These are phyloP conservation scores for Aspergillus sp. DNA, from an alignment of 2,329 filamentous ascomycete genomes.

Conservation along the genomic window DNA sequence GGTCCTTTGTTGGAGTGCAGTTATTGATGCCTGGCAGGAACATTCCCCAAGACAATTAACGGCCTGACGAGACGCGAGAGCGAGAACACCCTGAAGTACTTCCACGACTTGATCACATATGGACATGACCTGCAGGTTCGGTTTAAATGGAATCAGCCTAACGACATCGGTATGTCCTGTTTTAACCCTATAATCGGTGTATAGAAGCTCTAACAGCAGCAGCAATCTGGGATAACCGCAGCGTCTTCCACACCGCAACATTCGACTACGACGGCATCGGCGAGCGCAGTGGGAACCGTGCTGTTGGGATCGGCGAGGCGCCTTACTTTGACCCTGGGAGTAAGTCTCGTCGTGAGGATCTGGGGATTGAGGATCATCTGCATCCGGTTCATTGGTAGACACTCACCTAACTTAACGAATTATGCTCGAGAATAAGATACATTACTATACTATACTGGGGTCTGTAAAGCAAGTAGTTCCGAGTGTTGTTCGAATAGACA, in stretches of 20 bases:
- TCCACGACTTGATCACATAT: conserved; percentile 44
- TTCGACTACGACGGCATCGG: conserved; percentile 41
- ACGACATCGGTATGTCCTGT: conserved; percentile 43
- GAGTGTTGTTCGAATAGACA: no score
- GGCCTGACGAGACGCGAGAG: conserved; percentile 47
- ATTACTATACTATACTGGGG: no score
- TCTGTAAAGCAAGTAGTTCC: no score
- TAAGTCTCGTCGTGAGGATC: conserved; percentile 18
- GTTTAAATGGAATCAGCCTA: conserved; percentile 50
- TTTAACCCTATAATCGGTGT: background rate
- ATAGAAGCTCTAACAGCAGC: background rate
- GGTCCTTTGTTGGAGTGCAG: background rate
- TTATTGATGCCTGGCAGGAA: conserved; percentile 24
- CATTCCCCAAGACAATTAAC: conserved; percentile 45
- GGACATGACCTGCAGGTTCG: conserved; percentile 55
- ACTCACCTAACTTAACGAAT: no score
- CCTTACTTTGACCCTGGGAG: conserved; percentile 18
- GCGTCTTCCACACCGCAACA: conserved; percentile 38
- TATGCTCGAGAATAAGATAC: no score
- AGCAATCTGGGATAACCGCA: conserved; percentile 22
- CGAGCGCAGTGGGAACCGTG: conserved; percentile 49
- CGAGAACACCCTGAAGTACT: conserved; percentile 44
- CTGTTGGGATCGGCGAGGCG: conserved; percentile 88
- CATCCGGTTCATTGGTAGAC: conserved; percentile 18
- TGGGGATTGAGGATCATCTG: conserved; percentile 21